phyloP scores from a whole-genome alignment of 768 basidiomycete genomes.

The Pholiota molesta region DNA sequence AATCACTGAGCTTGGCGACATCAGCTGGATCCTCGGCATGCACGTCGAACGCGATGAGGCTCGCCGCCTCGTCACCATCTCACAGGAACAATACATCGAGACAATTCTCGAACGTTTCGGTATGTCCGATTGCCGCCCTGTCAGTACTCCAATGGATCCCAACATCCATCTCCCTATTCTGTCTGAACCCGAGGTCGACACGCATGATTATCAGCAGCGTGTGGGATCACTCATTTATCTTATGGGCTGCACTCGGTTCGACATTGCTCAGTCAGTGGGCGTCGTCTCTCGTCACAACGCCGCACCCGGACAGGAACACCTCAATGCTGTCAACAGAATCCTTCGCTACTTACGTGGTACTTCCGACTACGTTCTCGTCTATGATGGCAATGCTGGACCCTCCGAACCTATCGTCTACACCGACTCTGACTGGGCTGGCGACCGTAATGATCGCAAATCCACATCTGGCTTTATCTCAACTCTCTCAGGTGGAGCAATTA shows the following conservation, averaged over 20 bases:
- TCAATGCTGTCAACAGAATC: too few species aligned
- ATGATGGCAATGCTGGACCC: not conserved
- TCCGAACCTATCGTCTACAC: not conserved
- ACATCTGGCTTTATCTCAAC: conserved; percentile 1
- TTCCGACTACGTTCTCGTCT: too few species aligned
- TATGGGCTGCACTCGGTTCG: not conserved
- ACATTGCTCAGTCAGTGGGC: conserved; percentile 1
- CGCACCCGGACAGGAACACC: not conserved
- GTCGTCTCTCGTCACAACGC: not conserved
- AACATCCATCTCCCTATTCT: too few species aligned
- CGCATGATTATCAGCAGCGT: too few species aligned
- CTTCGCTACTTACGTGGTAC: too few species aligned
- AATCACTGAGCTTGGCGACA: conserved; percentile 7
- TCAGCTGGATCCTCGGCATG: conserved; percentile 7
- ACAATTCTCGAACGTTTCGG: conserved; percentile 3
- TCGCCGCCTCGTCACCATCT: not conserved
- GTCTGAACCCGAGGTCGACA: too few species aligned
- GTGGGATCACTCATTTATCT: not conserved
- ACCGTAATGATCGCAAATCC: not conserved
- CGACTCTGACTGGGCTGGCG: conserved; percentile 3
- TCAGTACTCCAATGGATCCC: too few species aligned
- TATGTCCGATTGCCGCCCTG: not conserved
- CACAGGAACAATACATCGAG: conserved; percentile 2
- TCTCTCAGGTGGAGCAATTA: not conserved
- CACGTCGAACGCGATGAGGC: too few species aligned